Base-by-base conservation (phyloP, 1,284 basidiomycete species). In the Cryptococcus maquisensis region DNA sequence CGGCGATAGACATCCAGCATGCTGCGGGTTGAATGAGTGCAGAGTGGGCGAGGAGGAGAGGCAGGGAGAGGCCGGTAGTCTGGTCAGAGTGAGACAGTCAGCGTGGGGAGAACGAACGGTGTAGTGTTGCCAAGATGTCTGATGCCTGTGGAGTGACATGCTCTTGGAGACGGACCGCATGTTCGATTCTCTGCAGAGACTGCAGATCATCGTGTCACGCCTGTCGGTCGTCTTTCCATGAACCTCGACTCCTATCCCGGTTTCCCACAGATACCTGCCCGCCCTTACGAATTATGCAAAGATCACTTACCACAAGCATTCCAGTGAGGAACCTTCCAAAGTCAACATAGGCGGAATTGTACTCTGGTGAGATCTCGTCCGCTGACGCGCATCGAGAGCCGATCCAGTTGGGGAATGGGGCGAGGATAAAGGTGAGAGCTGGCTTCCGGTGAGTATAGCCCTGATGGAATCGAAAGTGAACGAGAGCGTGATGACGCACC, bases 321-420 rank as follows among this genome's bases (percentile, higher is more conserved):
- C 91, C 84, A 10, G 95, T 98, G 57, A 98, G 82, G 78, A 98
- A 99, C 54, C 93, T 87, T 38, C 94, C 95, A 59, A 97, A 90
- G 74, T 98, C 95, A 68, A 91, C 86, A 49, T 83, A 82, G 43
- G 87, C 77, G 62, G 73, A 77, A 62, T 81, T 80, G 68, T 78
- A 81, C 62, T 83, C 81, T 52, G 80, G 76, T 35, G 78, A 79
- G 48, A 81, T 77, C 57, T 81, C 80, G 63, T 82, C 81, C 15
- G 77, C 78, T 7, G 79, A 75, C 18, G 78, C 79, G 52, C 79
- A 80, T 55, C 79, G 68, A 18, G 77, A 72, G 61, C 78, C 82
- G 43, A 98, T 73, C 21, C 90, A 88, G 73, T 99, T 98, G 5
- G 96, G 96, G 21, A 98, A 80, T 18, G 96, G 96, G 2, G 96